Conservation (phyloP, 176 grass and related monocot genomes). For the Oryza rufipogon region DNA sequence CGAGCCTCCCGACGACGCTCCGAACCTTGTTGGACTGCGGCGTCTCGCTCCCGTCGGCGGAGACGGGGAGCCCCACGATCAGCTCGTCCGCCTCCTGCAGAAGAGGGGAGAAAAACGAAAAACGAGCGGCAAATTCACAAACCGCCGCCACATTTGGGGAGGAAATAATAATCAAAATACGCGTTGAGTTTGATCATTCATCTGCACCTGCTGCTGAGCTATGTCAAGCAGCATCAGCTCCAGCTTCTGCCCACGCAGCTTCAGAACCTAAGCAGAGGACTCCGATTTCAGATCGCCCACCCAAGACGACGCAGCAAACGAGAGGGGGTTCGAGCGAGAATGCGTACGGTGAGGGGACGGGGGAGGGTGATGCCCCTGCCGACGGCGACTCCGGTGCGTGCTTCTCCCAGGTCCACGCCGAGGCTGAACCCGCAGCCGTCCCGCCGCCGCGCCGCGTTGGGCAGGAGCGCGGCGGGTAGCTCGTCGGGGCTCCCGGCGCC, state of each 20-base stretch:
- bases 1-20: slow-evolving; percentile 67
- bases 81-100: slow-evolving; percentile 56
- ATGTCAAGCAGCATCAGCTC: slow-evolving; percentile 72
- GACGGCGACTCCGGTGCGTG: slow-evolving; percentile 69
- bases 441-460: slow-evolving; percentile 77
- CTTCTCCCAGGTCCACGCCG: slow-evolving; percentile 68
- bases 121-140: not conserved
- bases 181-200: not conserved
- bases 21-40: slow-evolving; percentile 82
- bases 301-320: not conserved
- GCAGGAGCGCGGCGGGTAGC: slow-evolving; percentile 45
- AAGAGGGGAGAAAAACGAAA: not conserved
- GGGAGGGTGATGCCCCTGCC: slow-evolving; percentile 66
- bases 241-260: slow-evolving; percentile 67
- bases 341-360: slow-evolving; percentile 67
- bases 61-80: slow-evolving; percentile 74
- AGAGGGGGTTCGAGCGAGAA: not conserved
- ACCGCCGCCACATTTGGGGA: not conserved
- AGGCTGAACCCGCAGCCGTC: slow-evolving; percentile 76
- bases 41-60: slow-evolving; percentile 64
- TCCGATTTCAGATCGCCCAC: not conserved
- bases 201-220: slow-evolving; percentile 58
- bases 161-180: no score
- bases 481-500: slow-evolving; percentile 1
- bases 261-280: slow-evolving; percentile 64